Evolutionary conservation across 805 yeast species (phyloP).

Genomic region (Suhomyces sp.): DNA sequence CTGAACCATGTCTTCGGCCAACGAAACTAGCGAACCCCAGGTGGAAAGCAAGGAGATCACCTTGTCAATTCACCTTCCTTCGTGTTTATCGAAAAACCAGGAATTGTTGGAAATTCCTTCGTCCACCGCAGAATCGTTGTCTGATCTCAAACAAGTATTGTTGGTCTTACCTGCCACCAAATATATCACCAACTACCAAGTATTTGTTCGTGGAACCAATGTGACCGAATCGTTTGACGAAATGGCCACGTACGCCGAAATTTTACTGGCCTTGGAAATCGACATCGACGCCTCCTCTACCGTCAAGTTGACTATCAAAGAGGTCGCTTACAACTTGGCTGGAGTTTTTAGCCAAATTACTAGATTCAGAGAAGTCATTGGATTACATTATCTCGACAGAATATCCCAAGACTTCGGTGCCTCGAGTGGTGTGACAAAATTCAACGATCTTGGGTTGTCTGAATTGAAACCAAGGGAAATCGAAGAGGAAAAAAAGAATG

Average conservation of each 20-base stretch:
- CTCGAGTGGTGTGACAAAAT: conserved; percentile 51
- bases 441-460: conserved; percentile 39
- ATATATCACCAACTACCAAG: conserved; percentile 59
- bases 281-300: conserved; percentile 15
- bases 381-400: conserved; percentile 48
- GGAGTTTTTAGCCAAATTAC: conserved; percentile 60
- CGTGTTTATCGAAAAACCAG: conserved; percentile 15
- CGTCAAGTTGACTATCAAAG: conserved; percentile 46
- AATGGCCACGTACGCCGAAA: conserved; percentile 19
- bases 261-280: conserved; percentile 19
- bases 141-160: conserved; percentile 58
- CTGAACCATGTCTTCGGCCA: background rate
- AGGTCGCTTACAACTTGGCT: conserved; percentile 58
- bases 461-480: conserved; percentile 22
- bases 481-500: conserved; percentile 11
- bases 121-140: conserved; percentile 45
- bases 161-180: conserved; percentile 54
- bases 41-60: conserved; percentile 16
- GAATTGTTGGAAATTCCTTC: conserved; percentile 30
- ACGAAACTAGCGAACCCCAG: conserved; percentile 4
- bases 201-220: conserved; percentile 36
- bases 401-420: conserved; percentile 39
- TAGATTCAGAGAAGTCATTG: conserved; percentile 60
- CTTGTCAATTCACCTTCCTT: conserved; percentile 21
- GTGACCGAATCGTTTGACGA: conserved; percentile 27